Conservation (phyloP, 1,284 basidiomycete species). For the Ustilago nuda region DNA sequence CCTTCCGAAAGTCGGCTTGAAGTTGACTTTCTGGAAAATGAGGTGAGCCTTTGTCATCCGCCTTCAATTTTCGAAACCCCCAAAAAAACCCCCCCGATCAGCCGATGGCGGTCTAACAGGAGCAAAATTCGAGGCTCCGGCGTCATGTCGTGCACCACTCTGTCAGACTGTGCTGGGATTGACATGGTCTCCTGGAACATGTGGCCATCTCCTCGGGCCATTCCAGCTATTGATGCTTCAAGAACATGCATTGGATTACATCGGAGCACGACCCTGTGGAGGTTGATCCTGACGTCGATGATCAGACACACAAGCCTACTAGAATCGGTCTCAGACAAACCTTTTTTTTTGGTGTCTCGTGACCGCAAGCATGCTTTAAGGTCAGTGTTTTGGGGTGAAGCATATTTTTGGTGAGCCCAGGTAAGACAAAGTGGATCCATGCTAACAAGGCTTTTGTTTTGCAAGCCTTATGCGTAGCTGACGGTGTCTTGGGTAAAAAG, state of each 20-base stretch:
- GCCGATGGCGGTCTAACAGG: too few species aligned
- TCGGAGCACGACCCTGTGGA: too few species aligned
- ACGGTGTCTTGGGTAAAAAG: background rate
- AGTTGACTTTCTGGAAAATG: slow-evolving; percentile 2
- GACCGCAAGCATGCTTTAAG: background rate
- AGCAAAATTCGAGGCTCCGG: too few species aligned
- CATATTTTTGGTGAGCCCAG: background rate
- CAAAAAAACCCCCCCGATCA: too few species aligned
- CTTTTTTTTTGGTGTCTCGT: slow-evolving; percentile 5
- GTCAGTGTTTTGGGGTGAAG: background rate
- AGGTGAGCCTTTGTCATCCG: slow-evolving; percentile 32
- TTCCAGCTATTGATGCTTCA: too few species aligned
- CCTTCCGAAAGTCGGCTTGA: background rate
- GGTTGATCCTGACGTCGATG: background rate
- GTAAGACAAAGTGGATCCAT: background rate
- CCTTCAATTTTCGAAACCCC: too few species aligned
- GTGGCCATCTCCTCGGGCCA: too few species aligned
- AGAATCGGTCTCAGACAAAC: background rate
- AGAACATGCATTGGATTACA: too few species aligned
- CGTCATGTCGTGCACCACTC: too few species aligned
- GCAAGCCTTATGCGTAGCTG: slow-evolving; percentile 2
- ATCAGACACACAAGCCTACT: background rate
- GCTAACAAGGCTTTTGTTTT: background rate
- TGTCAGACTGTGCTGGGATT: too few species aligned
- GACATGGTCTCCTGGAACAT: too few species aligned